Percentiles rank a stretch among this genome's conserved stretches.
These are phyloP conservation scores for Nigrograna mackinnonii DNA, from an alignment of 2,329 filamentous ascomycete genomes.

Conservation along the genomic window DNA sequence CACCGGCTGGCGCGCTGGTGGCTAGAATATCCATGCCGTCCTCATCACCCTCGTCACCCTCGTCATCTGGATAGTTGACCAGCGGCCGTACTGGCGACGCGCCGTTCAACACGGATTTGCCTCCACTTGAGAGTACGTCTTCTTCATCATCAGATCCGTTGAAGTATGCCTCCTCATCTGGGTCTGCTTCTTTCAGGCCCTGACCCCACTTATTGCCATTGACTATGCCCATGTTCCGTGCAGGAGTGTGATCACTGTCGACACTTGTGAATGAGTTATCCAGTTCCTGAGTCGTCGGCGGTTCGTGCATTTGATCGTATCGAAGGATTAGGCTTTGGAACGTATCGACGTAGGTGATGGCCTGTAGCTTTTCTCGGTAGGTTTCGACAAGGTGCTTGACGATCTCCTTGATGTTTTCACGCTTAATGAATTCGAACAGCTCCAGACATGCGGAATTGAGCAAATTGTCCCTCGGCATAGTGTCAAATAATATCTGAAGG, in stretches of 20 bases:
- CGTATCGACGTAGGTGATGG: constrained; percentile 80
- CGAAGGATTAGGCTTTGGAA: constrained; percentile 76
- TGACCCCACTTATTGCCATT: constrained; percentile 66
- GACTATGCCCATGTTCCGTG: constrained; percentile 47
- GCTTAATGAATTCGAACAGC: constrained; percentile 86
- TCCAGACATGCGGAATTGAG: constrained; percentile 93
- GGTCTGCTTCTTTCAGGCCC: constrained; percentile 80
- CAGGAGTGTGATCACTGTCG: constrained; percentile 53
- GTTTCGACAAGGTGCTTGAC: constrained; percentile 83
- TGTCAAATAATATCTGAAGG: constrained; percentile 79
- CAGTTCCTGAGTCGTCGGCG: constrained; percentile 62
- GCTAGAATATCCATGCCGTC: constrained; percentile 63
- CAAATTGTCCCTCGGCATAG: constrained; percentile 89
- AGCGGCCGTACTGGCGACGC: constrained; percentile 67
- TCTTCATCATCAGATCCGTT: constrained; percentile 87
- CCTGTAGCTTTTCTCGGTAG: constrained; percentile 75
- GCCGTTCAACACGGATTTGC: constrained; percentile 60
- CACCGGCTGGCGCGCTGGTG: constrained; percentile 38
- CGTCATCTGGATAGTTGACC: constrained; percentile 92
- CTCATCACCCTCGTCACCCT: constrained; percentile 62
- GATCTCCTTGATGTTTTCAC: constrained; percentile 65
- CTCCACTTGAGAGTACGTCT: constrained; percentile 47
- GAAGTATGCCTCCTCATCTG: constrained; percentile 91
- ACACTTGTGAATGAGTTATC: constrained; percentile 72
- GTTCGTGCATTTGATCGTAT: constrained; percentile 71